A percentile compares a stretch with the other conserved stretches of the same genome.
phyloP scores from a whole-genome alignment of 2,329 filamentous ascomycete genomes.

The Ceratocystis colombiana region DNA sequence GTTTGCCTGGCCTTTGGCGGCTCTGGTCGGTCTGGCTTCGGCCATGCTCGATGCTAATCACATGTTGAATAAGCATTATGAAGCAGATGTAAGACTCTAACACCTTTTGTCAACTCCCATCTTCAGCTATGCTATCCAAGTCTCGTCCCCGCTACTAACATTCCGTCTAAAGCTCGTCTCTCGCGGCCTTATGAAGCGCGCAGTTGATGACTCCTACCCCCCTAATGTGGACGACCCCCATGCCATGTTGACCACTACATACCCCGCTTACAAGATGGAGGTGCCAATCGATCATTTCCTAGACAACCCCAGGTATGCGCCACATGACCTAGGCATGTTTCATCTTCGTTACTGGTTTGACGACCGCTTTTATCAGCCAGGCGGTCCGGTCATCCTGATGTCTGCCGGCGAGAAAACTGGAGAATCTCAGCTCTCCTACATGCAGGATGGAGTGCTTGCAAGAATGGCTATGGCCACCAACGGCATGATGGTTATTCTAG shows the following conservation, averaged over 20 bases:
- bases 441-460: conserved; percentile 68
- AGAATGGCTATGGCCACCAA: conserved; percentile 60
- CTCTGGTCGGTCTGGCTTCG: conserved; percentile 5
- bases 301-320: conserved; percentile 66
- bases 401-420: conserved; percentile 60
- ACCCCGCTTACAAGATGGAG: conserved; percentile 36
- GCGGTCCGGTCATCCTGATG: conserved; percentile 72
- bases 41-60: conserved; percentile 10
- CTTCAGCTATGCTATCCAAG: neutral
- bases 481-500: conserved; percentile 69
- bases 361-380: conserved; percentile 59
- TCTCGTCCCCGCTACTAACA: neutral
- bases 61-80: neutral
- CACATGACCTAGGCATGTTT: conserved; percentile 60
- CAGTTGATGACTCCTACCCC: neutral
- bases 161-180: neutral
- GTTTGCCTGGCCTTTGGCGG: conserved; percentile 9
- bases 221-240: neutral
- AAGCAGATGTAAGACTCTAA: neutral
- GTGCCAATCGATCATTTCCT: conserved; percentile 71
- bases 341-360: conserved; percentile 76
- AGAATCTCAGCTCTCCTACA: conserved; percentile 52
- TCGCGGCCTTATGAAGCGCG: conserved; percentile 2
- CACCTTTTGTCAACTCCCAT: too few relatives aligned
- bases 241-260: conserved; percentile 26